Conservation (phyloP, 768 basidiomycete species). For the Amanita rimosa region DNA sequence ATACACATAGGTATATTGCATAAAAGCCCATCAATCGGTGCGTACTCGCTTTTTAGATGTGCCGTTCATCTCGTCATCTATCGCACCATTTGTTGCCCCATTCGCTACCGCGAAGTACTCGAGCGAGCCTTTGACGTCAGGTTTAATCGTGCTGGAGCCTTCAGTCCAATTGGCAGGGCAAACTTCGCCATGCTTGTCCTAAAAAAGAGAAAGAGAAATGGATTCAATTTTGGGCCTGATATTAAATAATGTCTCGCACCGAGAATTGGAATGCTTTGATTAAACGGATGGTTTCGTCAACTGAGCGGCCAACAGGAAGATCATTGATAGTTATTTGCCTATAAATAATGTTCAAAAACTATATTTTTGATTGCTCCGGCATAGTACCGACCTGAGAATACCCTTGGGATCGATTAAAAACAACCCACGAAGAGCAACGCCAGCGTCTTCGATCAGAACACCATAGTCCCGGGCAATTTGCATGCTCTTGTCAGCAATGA, state of each 20-base stretch:
- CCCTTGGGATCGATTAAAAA: constrained; percentile 87
- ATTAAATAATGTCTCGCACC: constrained; percentile 28
- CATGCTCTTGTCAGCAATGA: constrained; percentile 75
- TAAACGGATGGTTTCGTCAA: constrained; percentile 85
- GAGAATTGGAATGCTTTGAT: constrained; percentile 91
- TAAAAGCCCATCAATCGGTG: constrained; percentile 23
- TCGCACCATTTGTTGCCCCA: constrained; percentile 7
- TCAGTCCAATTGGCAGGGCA: constrained; percentile 90
- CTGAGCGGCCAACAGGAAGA: constrained; percentile 89
- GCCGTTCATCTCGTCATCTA: constrained; percentile 10
- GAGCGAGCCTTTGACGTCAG: constrained; percentile 58
- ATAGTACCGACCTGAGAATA: constrained; percentile 39
- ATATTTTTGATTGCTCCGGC: background rate
- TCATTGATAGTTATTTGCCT: constrained; percentile 88
- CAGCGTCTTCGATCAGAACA: constrained; percentile 80
- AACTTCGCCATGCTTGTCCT: constrained; percentile 88
- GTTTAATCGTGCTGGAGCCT: constrained; percentile 73
- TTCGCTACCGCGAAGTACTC: constrained; percentile 53
- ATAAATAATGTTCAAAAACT: background rate
- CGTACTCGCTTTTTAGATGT: constrained; percentile 48
- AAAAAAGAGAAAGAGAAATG: constrained; percentile 4
- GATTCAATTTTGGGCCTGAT: background rate
- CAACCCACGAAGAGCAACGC: constrained; percentile 77
- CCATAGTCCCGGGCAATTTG: constrained; percentile 77
- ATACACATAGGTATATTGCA: background rate